Percentiles rank a stretch among this genome's conserved stretches.
These are phyloP conservation scores for Pythium scleroteichum DNA, from an alignment of 352 stramenopile species.

Conservation along the genomic window DNA sequence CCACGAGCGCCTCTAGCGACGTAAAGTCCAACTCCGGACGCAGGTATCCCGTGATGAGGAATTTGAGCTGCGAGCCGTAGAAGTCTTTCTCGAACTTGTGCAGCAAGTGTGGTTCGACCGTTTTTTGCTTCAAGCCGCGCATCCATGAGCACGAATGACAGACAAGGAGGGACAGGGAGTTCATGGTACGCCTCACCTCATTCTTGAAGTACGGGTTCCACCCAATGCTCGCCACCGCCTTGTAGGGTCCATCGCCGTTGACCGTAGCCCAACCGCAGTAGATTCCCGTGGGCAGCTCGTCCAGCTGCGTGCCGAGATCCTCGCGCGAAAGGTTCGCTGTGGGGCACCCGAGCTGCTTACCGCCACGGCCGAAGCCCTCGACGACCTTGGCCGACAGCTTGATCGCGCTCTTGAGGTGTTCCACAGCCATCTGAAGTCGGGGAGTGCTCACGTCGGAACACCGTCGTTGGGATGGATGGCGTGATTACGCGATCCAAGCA, in stretches of 20 bases:
- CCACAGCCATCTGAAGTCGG: slow-evolving; percentile 57
- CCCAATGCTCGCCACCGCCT: slow-evolving; percentile 97
- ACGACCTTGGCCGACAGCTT: slow-evolving; percentile 90
- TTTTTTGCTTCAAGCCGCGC: slow-evolving; percentile 82
- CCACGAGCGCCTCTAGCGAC: slow-evolving; percentile 92
- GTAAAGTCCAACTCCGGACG: slow-evolving; percentile 94
- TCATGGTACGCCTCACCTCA: slow-evolving; percentile 42
- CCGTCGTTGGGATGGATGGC: background rate
- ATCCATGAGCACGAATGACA: background rate
- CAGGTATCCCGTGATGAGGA: slow-evolving; percentile 92
- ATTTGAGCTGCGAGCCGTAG: slow-evolving; percentile 93
- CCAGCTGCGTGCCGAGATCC: slow-evolving; percentile 79
- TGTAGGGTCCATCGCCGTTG: slow-evolving; percentile 82
- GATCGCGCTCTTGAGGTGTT: slow-evolving; percentile 61
- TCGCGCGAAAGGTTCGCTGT: slow-evolving; percentile 94
- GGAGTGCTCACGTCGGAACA: background rate
- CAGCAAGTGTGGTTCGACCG: slow-evolving; percentile 96
- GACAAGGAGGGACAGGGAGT: background rate
- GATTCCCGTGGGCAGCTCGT: slow-evolving; percentile 87
- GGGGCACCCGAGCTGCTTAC: slow-evolving; percentile 95
- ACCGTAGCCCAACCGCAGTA: slow-evolving; percentile 94
- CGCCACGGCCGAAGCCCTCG: slow-evolving; percentile 92
- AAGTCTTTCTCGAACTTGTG: slow-evolving; percentile 94
- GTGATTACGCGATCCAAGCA: background rate
- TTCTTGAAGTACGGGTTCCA: slow-evolving; percentile 96